Percentiles rank a stretch among this genome's conserved stretches.
Conservation (phyloP, 306 rosid species). For the Citrullus mucosospermus region DNA sequence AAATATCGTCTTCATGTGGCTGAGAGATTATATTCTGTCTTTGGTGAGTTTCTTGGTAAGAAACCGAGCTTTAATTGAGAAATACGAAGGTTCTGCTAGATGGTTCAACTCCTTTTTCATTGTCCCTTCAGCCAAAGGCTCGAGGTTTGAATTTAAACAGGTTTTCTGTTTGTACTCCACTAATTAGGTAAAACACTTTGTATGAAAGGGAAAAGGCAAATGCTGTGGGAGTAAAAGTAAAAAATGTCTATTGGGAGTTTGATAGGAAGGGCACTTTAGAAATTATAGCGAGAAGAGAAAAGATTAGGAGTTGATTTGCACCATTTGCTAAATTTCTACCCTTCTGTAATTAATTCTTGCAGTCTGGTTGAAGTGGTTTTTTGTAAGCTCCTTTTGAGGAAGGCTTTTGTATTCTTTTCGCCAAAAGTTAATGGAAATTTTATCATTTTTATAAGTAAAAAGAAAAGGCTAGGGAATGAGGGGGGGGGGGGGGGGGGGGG, state of each 20-base stretch:
- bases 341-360: neutral
- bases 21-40: neutral
- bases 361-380: neutral
- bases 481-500: neutral
- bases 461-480: neutral
- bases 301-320: neutral
- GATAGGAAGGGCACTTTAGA: neutral
- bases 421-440: neutral
- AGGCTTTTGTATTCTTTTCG: neutral
- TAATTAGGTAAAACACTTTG: neutral
- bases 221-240: neutral
- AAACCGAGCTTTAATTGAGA: neutral
- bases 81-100: neutral
- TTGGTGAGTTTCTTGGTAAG: neutral
- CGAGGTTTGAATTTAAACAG: neutral
- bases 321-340: neutral
- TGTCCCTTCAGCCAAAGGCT: neutral
- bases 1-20: neutral
- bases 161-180: neutral
- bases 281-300: neutral
- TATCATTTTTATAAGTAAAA: neutral
- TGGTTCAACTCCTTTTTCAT: neutral
- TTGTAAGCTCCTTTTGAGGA: neutral
- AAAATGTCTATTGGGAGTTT: neutral
- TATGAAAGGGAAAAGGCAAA: neutral